Evolutionary conservation across 805 yeast species (phyloP).

Genomic region (Cyberlindnera subsufficiens): DNA sequence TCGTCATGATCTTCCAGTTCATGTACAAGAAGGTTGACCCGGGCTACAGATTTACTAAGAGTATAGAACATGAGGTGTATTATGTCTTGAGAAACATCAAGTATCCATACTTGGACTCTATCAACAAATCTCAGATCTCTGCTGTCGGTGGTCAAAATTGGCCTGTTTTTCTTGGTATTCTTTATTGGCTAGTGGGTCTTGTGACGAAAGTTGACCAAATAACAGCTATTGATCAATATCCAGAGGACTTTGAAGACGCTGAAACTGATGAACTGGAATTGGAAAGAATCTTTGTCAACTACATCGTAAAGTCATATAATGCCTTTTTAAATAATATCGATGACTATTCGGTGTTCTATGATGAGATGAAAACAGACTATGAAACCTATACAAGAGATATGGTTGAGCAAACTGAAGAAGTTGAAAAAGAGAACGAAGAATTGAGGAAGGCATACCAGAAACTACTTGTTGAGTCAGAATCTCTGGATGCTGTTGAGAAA

Average conservation of each 20-base stretch:
- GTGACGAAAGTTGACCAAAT: conserved; percentile 36
- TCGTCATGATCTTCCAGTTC: conserved; percentile 73
- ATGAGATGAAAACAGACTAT: conserved; percentile 53
- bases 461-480: conserved; percentile 38
- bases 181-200: conserved; percentile 73
- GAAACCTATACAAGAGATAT: conserved; percentile 44
- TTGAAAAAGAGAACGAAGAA: conserved; percentile 35
- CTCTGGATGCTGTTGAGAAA: conserved; percentile 45
- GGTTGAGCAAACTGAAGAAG: conserved; percentile 36
- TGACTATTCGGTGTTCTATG: conserved; percentile 48
- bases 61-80: conserved; percentile 73
- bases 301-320: conserved; percentile 61
- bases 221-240: conserved; percentile 24
- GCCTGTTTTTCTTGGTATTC: conserved; percentile 77
- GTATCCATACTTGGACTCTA: conserved; percentile 76
- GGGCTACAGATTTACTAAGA: conserved; percentile 58
- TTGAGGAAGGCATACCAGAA: conserved; percentile 35
- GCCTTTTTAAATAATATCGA: conserved; percentile 61
- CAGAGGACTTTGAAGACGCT: conserved; percentile 23
- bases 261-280: conserved; percentile 27
- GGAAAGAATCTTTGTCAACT: conserved; percentile 47
- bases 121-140: conserved; percentile 78
- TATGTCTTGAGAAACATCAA: conserved; percentile 55
- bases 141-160: conserved; percentile 91
- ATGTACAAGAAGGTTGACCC: conserved; percentile 76